phyloP scores from a whole-genome alignment of 768 basidiomycete species.

The Rhizopogon rudus region DNA sequence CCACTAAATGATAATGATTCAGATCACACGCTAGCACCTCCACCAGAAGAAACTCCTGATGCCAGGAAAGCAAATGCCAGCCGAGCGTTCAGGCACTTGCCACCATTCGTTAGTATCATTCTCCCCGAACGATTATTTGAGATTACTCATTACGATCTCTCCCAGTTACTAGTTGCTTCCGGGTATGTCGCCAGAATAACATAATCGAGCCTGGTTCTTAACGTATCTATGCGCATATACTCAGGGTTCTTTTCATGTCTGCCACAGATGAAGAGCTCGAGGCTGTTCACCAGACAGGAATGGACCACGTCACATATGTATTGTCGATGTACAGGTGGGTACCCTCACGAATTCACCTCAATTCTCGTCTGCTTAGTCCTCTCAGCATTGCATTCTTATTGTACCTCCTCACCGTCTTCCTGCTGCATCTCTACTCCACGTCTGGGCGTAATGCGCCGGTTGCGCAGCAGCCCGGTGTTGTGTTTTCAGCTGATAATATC shows the following conservation, averaged over 20 bases:
- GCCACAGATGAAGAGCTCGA: conserved; percentile 89
- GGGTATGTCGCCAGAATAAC: conserved; percentile 41
- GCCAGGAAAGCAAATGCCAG: conserved; percentile 31
- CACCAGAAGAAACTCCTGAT: conserved; percentile 12
- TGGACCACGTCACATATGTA: conserved; percentile 91
- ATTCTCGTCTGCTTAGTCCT: background rate
- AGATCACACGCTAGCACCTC: conserved; percentile 60
- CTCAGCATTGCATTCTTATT: conserved; percentile 68
- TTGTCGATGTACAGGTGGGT: conserved; percentile 77
- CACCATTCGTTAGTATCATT: conserved; percentile 70
- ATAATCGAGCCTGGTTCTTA: background rate
- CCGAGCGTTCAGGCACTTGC: conserved; percentile 77
- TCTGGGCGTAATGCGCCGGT: conserved; percentile 53
- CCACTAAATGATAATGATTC: conserved; percentile 48
- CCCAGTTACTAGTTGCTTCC: conserved; percentile 64
- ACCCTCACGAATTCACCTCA: background rate
- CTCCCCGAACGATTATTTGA: background rate
- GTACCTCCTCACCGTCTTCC: conserved; percentile 66
- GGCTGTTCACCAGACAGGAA: conserved; percentile 61
- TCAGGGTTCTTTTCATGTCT: conserved; percentile 81
- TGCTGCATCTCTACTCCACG: conserved; percentile 65
- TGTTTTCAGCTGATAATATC: conserved; percentile 33
- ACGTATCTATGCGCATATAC: background rate
- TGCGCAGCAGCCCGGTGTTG: conserved; percentile 1
- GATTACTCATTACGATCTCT: conserved; percentile 1